A percentile compares a stretch with the other conserved stretches of the same genome.
Evolutionary conservation across 2,329 filamentous ascomycete genomes (phyloP).

Genomic region (Phyllosticta citriasiana): DNA sequence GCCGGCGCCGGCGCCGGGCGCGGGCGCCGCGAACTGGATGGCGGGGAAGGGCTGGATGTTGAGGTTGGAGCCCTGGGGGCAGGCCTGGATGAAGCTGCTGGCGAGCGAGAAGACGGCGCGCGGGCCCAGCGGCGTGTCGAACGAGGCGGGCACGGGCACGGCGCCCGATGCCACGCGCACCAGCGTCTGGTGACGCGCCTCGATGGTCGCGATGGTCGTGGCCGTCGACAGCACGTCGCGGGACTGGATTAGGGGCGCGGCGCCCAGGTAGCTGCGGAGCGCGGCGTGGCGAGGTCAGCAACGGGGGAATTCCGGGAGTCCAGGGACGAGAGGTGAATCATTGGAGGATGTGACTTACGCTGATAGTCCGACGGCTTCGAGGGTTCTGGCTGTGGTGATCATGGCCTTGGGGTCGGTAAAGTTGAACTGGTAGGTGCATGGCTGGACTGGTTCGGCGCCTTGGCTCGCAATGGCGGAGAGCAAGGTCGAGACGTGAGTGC

Average conservation of each 20-base stretch:
- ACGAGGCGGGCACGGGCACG: constrained; percentile 55
- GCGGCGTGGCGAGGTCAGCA: constrained; percentile 50
- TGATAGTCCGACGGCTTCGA: constrained; percentile 66
- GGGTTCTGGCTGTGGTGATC: constrained; percentile 57
- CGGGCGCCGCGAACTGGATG: constrained; percentile 43
- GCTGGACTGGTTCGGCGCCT: constrained; percentile 55
- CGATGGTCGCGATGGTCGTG: constrained; percentile 61
- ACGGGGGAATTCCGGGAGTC: constrained; percentile 36
- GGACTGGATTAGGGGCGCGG: constrained; percentile 53
- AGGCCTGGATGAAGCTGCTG: constrained; percentile 60
- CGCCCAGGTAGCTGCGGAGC: constrained; percentile 46
- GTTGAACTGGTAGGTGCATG: constrained; percentile 62
- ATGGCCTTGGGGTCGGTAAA: constrained; percentile 55
- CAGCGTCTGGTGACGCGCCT: constrained; percentile 64
- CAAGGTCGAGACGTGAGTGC: constrained; percentile 50
- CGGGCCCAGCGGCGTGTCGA: constrained; percentile 60
- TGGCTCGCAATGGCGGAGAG: constrained; percentile 51
- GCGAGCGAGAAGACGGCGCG: constrained; percentile 64
- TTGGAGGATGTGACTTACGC: constrained; percentile 38
- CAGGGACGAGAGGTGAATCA: too few relatives aligned
- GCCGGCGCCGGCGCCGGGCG: constrained; percentile 25
- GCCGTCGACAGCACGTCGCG: constrained; percentile 54
- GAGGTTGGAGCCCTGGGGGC: constrained; percentile 54
- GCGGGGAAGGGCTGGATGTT: constrained; percentile 54
- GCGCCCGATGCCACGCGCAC: constrained; percentile 51